Conservation (phyloP, 148 eudicot genomes). For the Oxyria digyna region DNA sequence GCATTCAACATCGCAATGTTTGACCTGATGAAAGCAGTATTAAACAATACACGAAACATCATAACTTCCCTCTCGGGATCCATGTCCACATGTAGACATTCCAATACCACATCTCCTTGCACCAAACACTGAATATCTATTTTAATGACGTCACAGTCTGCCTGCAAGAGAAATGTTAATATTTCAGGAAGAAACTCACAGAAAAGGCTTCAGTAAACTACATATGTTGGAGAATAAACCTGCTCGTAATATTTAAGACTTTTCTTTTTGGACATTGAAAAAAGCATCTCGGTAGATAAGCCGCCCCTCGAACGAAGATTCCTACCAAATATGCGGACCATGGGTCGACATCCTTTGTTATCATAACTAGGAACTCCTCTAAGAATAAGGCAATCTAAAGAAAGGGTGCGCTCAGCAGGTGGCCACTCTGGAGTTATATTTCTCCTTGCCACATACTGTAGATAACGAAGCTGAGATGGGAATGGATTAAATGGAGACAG, state of each 20-base stretch:
- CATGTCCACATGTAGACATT: conserved; percentile 84
- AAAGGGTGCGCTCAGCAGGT: conserved; percentile 77
- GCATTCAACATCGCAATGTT: conserved; percentile 78
- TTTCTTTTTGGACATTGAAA: conserved; percentile 80
- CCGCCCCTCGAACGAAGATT: conserved; percentile 80
- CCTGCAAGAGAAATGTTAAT: conserved; percentile 37
- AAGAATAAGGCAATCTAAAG: conserved; percentile 90
- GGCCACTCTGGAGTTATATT: conserved; percentile 94
- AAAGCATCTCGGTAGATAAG: conserved; percentile 76
- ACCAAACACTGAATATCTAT: conserved; percentile 94
- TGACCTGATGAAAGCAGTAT: conserved; percentile 96
- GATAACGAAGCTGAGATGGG: conserved; percentile 94
- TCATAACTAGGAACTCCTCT: conserved; percentile 83
- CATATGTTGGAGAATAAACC: conserved; percentile 27
- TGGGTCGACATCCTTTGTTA: conserved; percentile 81
- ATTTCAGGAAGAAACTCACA: conserved; percentile 12
- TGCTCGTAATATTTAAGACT: conserved; percentile 71
- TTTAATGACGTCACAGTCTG: conserved; percentile 90
- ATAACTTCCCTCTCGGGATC: conserved; percentile 96
- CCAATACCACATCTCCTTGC: conserved; percentile 94
- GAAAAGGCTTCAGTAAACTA: not conserved
- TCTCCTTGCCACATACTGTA: conserved; percentile 87
- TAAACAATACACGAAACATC: conserved; percentile 97
- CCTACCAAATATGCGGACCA: conserved; percentile 88
- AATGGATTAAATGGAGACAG: conserved; percentile 86